Base-by-base conservation (phyloP, 495 filamentous ascomycete species). In the Echria macrotheca region DNA sequence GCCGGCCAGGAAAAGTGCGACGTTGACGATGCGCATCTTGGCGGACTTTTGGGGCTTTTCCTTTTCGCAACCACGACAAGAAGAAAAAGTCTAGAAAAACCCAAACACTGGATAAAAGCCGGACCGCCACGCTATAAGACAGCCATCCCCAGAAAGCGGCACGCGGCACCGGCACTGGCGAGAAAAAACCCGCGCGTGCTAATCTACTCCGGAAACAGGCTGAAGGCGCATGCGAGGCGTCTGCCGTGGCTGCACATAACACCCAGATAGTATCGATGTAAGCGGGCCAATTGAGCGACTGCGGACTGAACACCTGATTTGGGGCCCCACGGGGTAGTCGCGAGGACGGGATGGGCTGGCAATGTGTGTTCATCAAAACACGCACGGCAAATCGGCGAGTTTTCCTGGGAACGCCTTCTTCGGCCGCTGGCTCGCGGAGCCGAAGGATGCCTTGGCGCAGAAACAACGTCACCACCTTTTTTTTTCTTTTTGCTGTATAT, bases 1-100 rank as follows among this genome's bases (percentile, higher is more conserved):
- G 35, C 46, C 33, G 9, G 46, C 24, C 35, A 48, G 46, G 24
- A 39, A 38, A 19, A 48, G 21, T 10, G 46, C 46, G 24, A 39
- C 18, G 22, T n/a, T 48, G 12, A 39, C 35, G 32, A 28, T 23
- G 22, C 14, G 46, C 46, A 48, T 48, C 15, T 31, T 48, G 46
- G 19, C 46, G 24, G 18, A 35, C 4, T 11, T 35, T 35, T 35
- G 12, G 17, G 9, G 3, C 9, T 11, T 3, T n/a, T 35, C 31
- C 3, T 35, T 15, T 35, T 35, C 31, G 31, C 31, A 35, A 3
- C 31, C n/a, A n/a, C n/a, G n/a, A n/a, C n/a, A n/a, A n/a, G n/a
- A n/a, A n/a, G 31, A 11, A 35, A 15, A 11, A 35, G 31, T 15
- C 31, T 4, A 10, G 9, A 35, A 35, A 11, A 4, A 11, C 31